These are phyloP conservation scores for Smittium mucronatum DNA, from an alignment of 371 early-diverging fungal species.

Conservation along the genomic window DNA sequence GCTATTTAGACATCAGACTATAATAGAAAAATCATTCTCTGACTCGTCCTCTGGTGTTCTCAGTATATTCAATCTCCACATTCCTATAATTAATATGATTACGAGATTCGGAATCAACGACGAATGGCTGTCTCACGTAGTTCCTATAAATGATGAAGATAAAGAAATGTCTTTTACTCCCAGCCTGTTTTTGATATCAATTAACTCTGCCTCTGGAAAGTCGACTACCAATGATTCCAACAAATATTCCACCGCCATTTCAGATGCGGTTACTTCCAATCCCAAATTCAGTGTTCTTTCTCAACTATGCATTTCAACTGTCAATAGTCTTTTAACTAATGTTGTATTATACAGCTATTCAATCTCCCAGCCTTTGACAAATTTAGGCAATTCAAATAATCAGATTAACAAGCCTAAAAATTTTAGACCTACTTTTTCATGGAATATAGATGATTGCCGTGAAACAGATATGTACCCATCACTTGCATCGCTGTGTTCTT, in stretches of 20 bases:
- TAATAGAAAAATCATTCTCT: constrained; percentile 26
- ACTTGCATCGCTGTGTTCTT: constrained; percentile 23
- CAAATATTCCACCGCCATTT: neutral
- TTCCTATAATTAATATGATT: constrained; percentile 24
- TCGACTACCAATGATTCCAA: constrained; percentile 12
- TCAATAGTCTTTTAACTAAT: neutral
- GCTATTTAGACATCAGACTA: constrained; percentile 25
- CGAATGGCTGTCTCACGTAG: constrained; percentile 20
- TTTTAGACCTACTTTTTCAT: constrained; percentile 31
- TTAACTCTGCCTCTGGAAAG: constrained; percentile 10
- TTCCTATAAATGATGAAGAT: constrained; percentile 30
- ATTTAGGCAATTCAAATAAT: neutral
- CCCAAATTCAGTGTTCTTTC: neutral
- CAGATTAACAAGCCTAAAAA: neutral
- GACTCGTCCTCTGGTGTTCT: constrained; percentile 21
- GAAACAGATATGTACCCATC: constrained; percentile 30
- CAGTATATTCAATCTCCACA: constrained; percentile 24
- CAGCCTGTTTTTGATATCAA: constrained; percentile 2
- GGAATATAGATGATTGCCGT: constrained; percentile 31
- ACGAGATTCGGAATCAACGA: constrained; percentile 19
- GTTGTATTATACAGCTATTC: neutral
- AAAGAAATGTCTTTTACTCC: constrained; percentile 22
- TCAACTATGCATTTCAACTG: neutral
- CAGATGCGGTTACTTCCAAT: neutral
- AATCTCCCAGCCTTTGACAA: neutral